Percentiles rank a stretch among this genome's conserved stretches.
Evolutionary conservation across 805 yeast species (phyloP).

Genomic region (Saturnispora kantuleensis): DNA sequence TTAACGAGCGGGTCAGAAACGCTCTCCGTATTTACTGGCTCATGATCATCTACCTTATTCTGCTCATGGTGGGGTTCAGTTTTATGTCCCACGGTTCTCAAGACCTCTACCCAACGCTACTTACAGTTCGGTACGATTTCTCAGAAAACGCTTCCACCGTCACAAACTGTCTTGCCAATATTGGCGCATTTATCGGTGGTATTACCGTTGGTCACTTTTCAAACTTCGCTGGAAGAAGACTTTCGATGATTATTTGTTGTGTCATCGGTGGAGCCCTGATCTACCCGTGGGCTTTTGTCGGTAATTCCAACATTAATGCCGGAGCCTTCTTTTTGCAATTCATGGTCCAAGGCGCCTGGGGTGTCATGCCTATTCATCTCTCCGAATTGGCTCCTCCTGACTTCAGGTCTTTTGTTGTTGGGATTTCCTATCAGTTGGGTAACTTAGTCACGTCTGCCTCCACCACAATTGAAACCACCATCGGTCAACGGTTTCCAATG

Average conservation of each 20-base stretch:
- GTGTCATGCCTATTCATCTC: conserved; percentile 53
- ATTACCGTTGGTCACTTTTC: conserved; percentile 44
- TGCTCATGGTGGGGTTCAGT: conserved; percentile 55
- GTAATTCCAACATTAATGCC: conserved; percentile 39
- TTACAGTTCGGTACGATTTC: conserved; percentile 36
- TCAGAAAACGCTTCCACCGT: conserved; percentile 39
- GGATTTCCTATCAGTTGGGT: conserved; percentile 59
- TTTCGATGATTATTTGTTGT: conserved; percentile 42
- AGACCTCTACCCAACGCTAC: conserved; percentile 50
- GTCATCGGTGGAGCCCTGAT: conserved; percentile 49
- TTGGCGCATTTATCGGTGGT: conserved; percentile 54
- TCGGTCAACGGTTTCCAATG: conserved; percentile 47
- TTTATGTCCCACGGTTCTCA: conserved; percentile 57
- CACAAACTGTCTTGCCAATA: conserved; percentile 45
- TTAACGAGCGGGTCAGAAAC: conserved; percentile 25
- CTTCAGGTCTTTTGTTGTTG: conserved; percentile 52
- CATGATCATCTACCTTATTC: conserved; percentile 43
- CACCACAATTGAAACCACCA: conserved; percentile 54
- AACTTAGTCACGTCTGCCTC: conserved; percentile 59
- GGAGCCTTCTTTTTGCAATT: conserved; percentile 54
- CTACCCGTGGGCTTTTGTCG: conserved; percentile 53
- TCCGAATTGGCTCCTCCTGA: conserved; percentile 55
- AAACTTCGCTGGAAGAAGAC: conserved; percentile 46
- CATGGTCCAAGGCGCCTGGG: conserved; percentile 64
- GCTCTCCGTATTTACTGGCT: conserved; percentile 47